Evolutionary conservation across 345 rosid species (phyloP), one percentile per base, ranked within the genome.

Genomic region (Dipteronia sinensis): DNA sequence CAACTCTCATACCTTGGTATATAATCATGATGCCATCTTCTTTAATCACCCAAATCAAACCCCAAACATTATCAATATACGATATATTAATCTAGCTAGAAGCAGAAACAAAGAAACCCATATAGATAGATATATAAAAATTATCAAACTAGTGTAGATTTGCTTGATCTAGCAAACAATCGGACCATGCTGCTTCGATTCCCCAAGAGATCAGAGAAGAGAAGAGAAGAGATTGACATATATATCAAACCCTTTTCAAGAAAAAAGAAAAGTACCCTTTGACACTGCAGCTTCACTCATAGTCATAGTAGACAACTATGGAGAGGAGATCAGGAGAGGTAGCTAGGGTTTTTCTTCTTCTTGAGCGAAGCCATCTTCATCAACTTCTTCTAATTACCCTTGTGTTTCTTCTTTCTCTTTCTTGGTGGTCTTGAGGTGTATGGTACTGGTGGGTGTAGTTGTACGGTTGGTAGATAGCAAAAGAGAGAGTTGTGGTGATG

Each of bases 101-200:
- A 2, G 62, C 61, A 69, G 67, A 62, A 69, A 46, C 34, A 65
- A n/a, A 69, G 46, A 73, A 61, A 77, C 34, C 67, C 34, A 27
- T 58, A 71, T 59, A 25, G 29, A 23, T n/a, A 68, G 31, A 76
- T 51, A 49, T 8, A 75, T 17, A 34, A 0, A 40, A 31, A 55
- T 63, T 42, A 3, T 44, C 71, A n/a, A 25, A 71, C 27, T 27
- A 66, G 22, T 58, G 58, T 62, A 65, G 27, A 40, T 59, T 65
- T 19, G 76, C 40, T 84, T 72, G 78, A 83, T 77, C 71, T 77
- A 79, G 75, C 75, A 82, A 81, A 75, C 78, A 76, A 78, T 88
- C 91, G 89, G 91, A 88, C 91, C 89, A 73, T 83, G 88, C 74
- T 79, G 91, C 91, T 88, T 88, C 91, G 40, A 83, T 89, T 85